Base-by-base conservation (phyloP, 306 rosid genomes). In the Medicago ruthenica region DNA sequence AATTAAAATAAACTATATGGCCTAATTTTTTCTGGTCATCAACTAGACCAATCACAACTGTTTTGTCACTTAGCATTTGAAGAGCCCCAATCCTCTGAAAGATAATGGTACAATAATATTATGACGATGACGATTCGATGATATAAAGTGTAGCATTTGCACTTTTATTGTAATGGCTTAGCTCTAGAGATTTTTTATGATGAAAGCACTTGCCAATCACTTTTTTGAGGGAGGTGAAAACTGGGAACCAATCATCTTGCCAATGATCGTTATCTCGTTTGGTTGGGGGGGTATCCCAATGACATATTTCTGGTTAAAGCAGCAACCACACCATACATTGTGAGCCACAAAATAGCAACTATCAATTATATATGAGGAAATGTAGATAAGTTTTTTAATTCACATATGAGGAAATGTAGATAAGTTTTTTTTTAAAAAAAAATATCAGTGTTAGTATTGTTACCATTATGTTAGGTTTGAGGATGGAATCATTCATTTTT, bases 151-250 rank as follows among this genome's bases (percentile, higher is more conserved):
- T 37, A 7, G 67, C 7, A 61, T 61, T 31, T 61, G 67, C 18
- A 61, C 6, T 27, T 22, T 59, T 59, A 24, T 55, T 13, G 16
- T 58, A 58, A 58, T 22, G 37, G 39, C 16, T 22, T 58, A 12
- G 37, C 64, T 58, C 37, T 58, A 54, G 61, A 16, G n/a, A 59
- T 37, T 14, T 14, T 18, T 24, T 27, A 27, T 60, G 41, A 27
- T 61, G 42, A 27, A 9, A 59, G 27, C 27, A 24, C 27, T 59
- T 59, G 5, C 11, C 66, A 6, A 59, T 13, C 10, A 27, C 13
- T 61, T 61, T 61, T 61, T 42, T 61, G 67, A 61, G 67, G 67
- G 44, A 61, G 67, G 67, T 61, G 67, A 61, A 61, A 34, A 61
- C 67, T 61, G 67, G 44, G 67, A 57, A 57, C 63, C 63, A 27